Evolutionary conservation across 2,329 filamentous ascomycete genomes (phyloP), one percentile per base, ranked within the genome.

Genomic region (Verticillium zaregamsianum): DNA sequence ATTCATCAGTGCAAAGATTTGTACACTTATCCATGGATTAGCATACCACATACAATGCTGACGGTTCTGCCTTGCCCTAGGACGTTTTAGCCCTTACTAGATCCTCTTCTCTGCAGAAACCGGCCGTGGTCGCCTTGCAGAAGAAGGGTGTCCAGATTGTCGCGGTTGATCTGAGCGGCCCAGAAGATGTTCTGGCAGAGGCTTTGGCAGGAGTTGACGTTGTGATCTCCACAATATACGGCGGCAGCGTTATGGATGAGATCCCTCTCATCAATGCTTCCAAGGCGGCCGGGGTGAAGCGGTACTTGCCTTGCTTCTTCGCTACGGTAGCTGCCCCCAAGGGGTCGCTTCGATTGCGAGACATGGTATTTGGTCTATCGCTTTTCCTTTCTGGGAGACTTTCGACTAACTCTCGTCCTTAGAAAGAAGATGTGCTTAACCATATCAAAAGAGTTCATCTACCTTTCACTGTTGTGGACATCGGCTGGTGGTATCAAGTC

Each of bases 401-500:
- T n/a, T 9, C 6, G 39, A 40, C 33, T 55, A 17, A 56, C 59
- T n/a, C 20, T 12, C 20, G 45, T 14, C 2, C 12, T 7, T 17
- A 57, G 55, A 86, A 86, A 74, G 80, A 85, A 65, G 70, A 74
- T 1, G 73, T 85, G 11, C 77, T 81, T 66, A 76, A 81, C 61
- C 76, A 81, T 60, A 74, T 85, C 64, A 77, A 79, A 65, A 71
- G 74, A 60, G 67, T 81, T 1, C 69, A 73, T 37, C 74, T 86
- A 0, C 80, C 81, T 0, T 86, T 80, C 70, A 86, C 84, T 9
- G 72, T 83, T 66, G 79, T 86, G 57, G 84, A 86, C 64, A 78
- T 84, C 11, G 84, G 84, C n/a, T 84, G 75, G 73, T 86, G 84
- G 84, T 81, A 83, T 67, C 82, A 85, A 67, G 64, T 81, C 37